Evolutionary conservation across 1,284 basidiomycete genomes (phyloP), one percentile per base, ranked within the genome.

Genomic region (Earliella scabrosa): DNA sequence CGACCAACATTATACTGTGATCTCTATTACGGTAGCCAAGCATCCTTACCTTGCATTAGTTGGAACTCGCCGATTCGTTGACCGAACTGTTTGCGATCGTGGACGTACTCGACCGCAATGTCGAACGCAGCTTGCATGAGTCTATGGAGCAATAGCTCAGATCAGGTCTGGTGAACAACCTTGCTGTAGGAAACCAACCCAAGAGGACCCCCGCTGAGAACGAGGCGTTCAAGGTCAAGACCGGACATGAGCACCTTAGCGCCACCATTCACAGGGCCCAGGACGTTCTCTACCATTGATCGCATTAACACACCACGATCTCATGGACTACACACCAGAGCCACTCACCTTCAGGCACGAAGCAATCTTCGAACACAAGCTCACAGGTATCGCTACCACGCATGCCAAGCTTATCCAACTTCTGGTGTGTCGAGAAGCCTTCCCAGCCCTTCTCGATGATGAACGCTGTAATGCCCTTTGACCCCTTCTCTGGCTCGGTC

Each of bases 341-440:
- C 52, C 16, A 56, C 77, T 54, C 52, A 90, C 91, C 88, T 68
- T 90, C 86, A 2, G 95, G 93, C 2, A 97, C 88, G 64, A 89
- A 82, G 64, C 95, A 95, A 65, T 95, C 83, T 67, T 97, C 93
- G 64, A 98, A 98, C 31, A 97, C 88, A 27, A 98, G 78, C 72
- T 97, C 95, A 66, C 93, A 95, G 0, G 95, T 98, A 68, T 97
- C 95, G 54, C 90, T 93, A 38, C 96, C 96, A 59, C 96, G 80
- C 95, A 98, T 98, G 1, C 95, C 95, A 66, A 98, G 87, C 73
- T 98, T 98, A 76, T 98, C 95, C 20, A 98, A 79, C 66, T 95
- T 95, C 62, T 90, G 92, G 63, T 91, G 88, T 2, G 92, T 92
- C 14, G 92, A 92, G 75, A 98, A 98, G 5, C 96, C 96, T 32